Conservation (phyloP, 768 basidiomycete species). For the Trametes cingulata region DNA sequence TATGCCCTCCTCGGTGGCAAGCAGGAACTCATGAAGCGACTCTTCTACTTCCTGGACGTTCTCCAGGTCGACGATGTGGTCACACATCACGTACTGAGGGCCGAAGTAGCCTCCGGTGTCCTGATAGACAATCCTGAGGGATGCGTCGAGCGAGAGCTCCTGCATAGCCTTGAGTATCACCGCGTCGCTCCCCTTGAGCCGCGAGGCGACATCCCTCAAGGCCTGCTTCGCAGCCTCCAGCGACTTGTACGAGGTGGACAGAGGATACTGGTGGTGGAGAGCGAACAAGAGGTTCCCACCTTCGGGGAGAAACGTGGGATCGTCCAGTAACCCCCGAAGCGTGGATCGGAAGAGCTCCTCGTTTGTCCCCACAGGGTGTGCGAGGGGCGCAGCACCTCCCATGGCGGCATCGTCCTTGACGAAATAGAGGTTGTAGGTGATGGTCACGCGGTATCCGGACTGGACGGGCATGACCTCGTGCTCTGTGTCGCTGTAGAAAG, state of each 20-base stretch:
- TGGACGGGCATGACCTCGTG: conserved; percentile 46
- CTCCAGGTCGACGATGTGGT: not conserved
- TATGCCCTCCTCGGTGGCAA: too few relatives aligned
- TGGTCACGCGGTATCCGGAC: conserved; percentile 44
- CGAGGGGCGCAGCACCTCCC: not conserved
- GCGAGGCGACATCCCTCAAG: not conserved
- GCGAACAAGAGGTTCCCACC: conserved; percentile 45
- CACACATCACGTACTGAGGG: not conserved
- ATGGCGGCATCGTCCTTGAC: conserved; percentile 5
- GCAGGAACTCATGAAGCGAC: not conserved
- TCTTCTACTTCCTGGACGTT: not conserved
- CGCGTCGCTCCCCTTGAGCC: conserved; percentile 17
- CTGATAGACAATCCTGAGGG: conserved; percentile 3
- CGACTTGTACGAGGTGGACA: not conserved
- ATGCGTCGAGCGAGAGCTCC: not conserved
- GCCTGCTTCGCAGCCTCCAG: not conserved
- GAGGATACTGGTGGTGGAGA: conserved; percentile 39
- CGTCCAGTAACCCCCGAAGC: conserved; percentile 33
- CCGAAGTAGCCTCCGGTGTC: not conserved
- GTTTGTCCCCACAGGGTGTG: not conserved
- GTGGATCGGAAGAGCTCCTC: conserved; percentile 16
- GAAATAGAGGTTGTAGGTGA: conserved; percentile 45
- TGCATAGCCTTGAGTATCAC: not conserved
- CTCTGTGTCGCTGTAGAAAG: conserved; percentile 47
- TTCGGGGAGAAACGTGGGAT: conserved; percentile 37